Conservation (phyloP, 2,329 filamentous ascomycete species). For the Stachybotrys chlorohalonatus region DNA sequence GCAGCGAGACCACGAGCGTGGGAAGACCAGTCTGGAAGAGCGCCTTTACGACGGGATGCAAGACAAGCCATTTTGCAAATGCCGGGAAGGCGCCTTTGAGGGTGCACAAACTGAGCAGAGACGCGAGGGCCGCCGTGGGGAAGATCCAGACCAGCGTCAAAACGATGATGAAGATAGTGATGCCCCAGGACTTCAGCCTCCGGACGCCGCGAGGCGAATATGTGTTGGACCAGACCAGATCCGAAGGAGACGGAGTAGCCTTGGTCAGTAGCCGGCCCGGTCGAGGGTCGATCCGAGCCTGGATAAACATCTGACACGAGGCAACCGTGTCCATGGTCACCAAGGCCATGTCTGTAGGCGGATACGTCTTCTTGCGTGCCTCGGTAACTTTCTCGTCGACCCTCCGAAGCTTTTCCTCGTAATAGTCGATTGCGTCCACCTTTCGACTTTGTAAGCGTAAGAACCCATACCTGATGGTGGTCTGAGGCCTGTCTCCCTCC, state of each 20-base stretch:
- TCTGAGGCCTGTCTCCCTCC: constrained; percentile 52
- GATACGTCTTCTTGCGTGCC: constrained; percentile 67
- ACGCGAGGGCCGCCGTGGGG: constrained; percentile 70
- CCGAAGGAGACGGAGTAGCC: constrained; percentile 76
- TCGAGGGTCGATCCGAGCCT: constrained; percentile 84
- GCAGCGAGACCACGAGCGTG: constrained; percentile 73
- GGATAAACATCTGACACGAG: constrained; percentile 88
- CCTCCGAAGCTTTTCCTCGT: constrained; percentile 72
- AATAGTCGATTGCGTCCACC: constrained; percentile 90
- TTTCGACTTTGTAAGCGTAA: constrained; percentile 62
- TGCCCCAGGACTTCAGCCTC: constrained; percentile 69
- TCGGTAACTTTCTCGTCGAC: constrained; percentile 66
- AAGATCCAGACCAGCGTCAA: constrained; percentile 84
- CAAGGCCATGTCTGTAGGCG: constrained; percentile 77
- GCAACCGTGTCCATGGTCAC: constrained; percentile 96
- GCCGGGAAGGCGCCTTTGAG: constrained; percentile 64
- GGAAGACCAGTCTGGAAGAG: constrained; percentile 83
- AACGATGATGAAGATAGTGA: constrained; percentile 74
- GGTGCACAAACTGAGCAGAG: constrained; percentile 70
- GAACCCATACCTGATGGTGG: constrained; percentile 70
- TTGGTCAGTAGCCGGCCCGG: constrained; percentile 81
- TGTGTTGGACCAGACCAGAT: constrained; percentile 93
- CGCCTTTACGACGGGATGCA: constrained; percentile 61
- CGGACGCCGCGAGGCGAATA: constrained; percentile 69
- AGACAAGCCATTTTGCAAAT: constrained; percentile 57